These are phyloP conservation scores for Cryptococcus sp. DNA, from an alignment of 1,284 basidiomycete species.

Conservation along the genomic window DNA sequence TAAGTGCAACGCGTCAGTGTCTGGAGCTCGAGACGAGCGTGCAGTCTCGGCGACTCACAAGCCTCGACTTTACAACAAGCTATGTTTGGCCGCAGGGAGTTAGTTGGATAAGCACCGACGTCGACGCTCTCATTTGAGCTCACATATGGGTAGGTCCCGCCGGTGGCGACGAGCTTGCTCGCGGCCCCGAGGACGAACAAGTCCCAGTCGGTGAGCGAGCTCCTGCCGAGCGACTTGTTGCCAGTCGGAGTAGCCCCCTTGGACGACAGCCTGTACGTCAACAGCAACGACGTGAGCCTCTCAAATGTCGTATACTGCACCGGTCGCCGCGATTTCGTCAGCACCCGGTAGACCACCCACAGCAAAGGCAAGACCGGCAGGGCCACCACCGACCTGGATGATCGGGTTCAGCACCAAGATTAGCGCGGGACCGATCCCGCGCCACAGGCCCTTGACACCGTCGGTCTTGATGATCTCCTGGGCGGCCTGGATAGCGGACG, in stretches of 20 bases:
- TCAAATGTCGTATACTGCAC: slow-evolving; percentile 71
- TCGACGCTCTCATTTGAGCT: slow-evolving; percentile 10
- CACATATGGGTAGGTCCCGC: slow-evolving; percentile 50
- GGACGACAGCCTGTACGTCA: slow-evolving; percentile 27
- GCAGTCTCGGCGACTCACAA: slow-evolving; percentile 35
- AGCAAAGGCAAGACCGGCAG: neutral
- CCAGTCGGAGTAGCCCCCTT: slow-evolving; percentile 18
- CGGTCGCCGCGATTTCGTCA: neutral
- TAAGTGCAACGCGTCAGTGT: neutral
- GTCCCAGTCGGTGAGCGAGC: slow-evolving; percentile 71
- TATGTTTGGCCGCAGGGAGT: slow-evolving; percentile 9
- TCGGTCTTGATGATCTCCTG: slow-evolving; percentile 70
- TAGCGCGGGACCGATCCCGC: slow-evolving; percentile 92
- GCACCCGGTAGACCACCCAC: neutral
- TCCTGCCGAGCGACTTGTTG: slow-evolving; percentile 52
- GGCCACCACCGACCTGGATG: slow-evolving; percentile 55
- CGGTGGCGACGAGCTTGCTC: slow-evolving; percentile 65
- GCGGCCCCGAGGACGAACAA: slow-evolving; percentile 86
- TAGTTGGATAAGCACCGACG: neutral
- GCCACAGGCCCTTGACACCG: slow-evolving; percentile 80
- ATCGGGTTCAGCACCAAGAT: slow-evolving; percentile 94
- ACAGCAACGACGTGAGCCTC: slow-evolving; percentile 57
- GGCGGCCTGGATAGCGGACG: slow-evolving; percentile 67
- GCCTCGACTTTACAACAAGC: slow-evolving; percentile 51
- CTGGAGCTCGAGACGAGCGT: too few species aligned